Evolutionary conservation across 208 protist species (phyloP), one percentile per base, ranked within the genome.

Genomic region (Crithidia fasciculata): DNA sequence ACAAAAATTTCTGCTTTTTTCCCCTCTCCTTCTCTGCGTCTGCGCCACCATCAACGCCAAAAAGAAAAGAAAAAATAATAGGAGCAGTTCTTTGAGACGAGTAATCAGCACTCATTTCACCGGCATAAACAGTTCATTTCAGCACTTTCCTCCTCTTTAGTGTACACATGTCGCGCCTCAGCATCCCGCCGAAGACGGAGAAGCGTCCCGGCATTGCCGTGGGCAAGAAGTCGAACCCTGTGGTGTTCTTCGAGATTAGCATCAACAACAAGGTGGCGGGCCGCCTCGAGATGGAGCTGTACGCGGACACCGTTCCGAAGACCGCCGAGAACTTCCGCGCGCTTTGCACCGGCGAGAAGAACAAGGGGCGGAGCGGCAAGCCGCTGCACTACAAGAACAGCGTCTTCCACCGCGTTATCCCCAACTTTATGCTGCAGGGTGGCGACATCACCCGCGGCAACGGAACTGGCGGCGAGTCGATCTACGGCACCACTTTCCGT

Each of bases 391-490:
- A 93, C 92, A 99, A 99, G 85, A 95, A 93, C 64, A 93, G 69
- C 59, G 73, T 78, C 8, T 99, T 99, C 89, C 98, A 99, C 75
- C 91, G 98, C 68, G 83, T 98, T 41, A 99, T 99, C 67, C 90
- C 92, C 8, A 88, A 91, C 69, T 99, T 99, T 70, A 98, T 98
- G 95, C 65, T 93, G 68, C 98, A 99, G 82, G 98, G 98, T 69
- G 99, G 99, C 70, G 99, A 99, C 81, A 98, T 99, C 75, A 99
- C 98, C 5, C 66, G 77, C 36, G 89, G 91, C 68, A 97, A 99
- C 83, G 99, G 98, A 54, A 98, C 86, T 16, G 98, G 98, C 69
- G 98, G 98, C 19, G 93, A 99, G 72, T 99, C 95, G 47, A 99
- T 99, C 88, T 99, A 99, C 88, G 98, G 98, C 72, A 94, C 85